These are phyloP conservation scores for Coleophoma crateriformis DNA, from an alignment of 2,329 filamentous ascomycete species.

Conservation along the genomic window DNA sequence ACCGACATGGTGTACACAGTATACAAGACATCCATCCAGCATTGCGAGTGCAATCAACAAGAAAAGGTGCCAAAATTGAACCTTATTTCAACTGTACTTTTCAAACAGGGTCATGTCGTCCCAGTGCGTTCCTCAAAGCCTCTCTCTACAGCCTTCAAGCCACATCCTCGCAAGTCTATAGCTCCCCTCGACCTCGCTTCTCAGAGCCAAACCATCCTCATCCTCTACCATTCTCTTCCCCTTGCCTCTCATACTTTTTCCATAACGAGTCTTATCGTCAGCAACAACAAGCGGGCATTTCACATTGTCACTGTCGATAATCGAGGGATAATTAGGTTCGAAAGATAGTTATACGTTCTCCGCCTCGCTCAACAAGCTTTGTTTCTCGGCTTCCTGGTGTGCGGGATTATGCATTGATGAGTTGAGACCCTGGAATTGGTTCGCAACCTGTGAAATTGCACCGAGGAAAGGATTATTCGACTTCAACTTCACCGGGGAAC, in stretches of 20 bases:
- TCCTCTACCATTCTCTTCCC: neutral
- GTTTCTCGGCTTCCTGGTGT: neutral
- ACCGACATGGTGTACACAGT: no score
- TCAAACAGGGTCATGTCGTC: no score
- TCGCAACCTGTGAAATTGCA: constrained; percentile 4
- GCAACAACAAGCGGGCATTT: neutral
- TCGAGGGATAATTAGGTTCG: constrained; percentile 1
- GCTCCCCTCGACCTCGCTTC: constrained; percentile 2
- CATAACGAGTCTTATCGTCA: neutral
- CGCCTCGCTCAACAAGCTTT: constrained; percentile 2
- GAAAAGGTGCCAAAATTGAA: no score
- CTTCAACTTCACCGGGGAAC: neutral
- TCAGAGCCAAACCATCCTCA: neutral
- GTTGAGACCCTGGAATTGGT: constrained; percentile 6
- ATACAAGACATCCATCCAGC: no score
- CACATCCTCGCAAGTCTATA: constrained; percentile 11
- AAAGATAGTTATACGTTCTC: constrained; percentile 4
- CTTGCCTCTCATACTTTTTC: neutral
- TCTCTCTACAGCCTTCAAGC: constrained; percentile 10
- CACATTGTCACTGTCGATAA: neutral
- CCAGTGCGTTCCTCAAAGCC: no score
- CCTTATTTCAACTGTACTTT: no score
- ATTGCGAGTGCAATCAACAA: no score
- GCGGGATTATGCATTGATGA: constrained; percentile 12
- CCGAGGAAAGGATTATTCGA: constrained; percentile 9